Evolutionary conservation across 2,329 filamentous ascomycete genomes (phyloP), one percentile per base, ranked within the genome.

Genomic region (Sporothrix phasma): DNA sequence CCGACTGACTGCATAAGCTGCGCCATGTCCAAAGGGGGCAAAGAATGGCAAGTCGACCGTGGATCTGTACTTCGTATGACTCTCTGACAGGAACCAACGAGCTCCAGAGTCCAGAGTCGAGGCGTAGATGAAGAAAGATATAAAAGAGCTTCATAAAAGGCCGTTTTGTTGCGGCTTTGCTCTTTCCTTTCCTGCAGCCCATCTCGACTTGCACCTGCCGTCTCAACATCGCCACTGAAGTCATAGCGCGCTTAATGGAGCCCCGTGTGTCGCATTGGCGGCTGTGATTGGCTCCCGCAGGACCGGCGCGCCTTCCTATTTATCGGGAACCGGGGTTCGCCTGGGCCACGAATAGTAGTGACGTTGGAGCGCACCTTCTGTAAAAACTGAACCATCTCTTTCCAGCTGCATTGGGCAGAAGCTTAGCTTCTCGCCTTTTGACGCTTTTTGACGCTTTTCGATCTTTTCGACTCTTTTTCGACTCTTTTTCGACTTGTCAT

Each of bases 341-440:
- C 13, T 39, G 19, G 7, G n/a, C n/a, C n/a, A 39, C 51, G 1
- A 26, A 56, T n/a, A 56, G 51, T 24, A 39, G 31, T 56, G 51
- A 56, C 51, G 51, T 39, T 56, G 11, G n/a, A 39, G 31, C 26
- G 47, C 29, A 29, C 51, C 51, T 54, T 54, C 26, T 34, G 47
- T 53, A 53, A 53, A 53, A 53, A 53, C 11, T 51, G 29, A 53
- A n/a, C n/a, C n/a, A n/a, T n/a, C n/a, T n/a, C n/a, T n/a, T n/a
- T n/a, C n/a, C n/a, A n/a, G n/a, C n/a, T n/a, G n/a, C n/a, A n/a
- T n/a, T n/a, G n/a, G n/a, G n/a, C n/a, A n/a, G n/a, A n/a, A n/a
- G n/a, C n/a, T n/a, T n/a, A n/a, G n/a, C n/a, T n/a, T n/a, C n/a
- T n/a, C n/a, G n/a, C n/a, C n/a, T n/a, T n/a, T n/a, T n/a, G n/a